Evolutionary conservation across 2,329 filamentous ascomycete species (phyloP).

Genomic region (Cyclaneusma minus): DNA sequence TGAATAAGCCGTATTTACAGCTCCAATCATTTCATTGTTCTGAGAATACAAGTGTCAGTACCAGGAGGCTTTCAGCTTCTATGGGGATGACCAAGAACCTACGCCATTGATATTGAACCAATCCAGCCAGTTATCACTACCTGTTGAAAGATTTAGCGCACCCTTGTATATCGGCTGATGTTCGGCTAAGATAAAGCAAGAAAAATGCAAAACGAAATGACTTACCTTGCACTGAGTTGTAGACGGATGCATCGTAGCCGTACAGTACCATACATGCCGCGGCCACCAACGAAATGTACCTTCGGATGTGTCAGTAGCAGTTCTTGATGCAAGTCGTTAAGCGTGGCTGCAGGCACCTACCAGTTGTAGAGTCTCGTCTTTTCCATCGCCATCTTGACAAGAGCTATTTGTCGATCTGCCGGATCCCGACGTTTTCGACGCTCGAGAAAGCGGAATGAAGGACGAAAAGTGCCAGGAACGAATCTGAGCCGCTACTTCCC

Average conservation of each 20-base stretch:
- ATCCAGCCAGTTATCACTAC: conserved; percentile 46
- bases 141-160: too few relatives aligned
- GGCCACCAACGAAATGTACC: conserved; percentile 55
- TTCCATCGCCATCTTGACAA: background rate
- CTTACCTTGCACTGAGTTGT: conserved; percentile 56
- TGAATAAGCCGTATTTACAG: conserved; percentile 54
- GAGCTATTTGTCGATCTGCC: background rate
- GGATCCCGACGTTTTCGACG: background rate
- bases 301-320: too few relatives aligned
- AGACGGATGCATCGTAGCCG: conserved; percentile 60
- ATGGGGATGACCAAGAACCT: conserved; percentile 2
- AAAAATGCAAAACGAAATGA: too few relatives aligned
- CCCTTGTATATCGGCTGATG: too few relatives aligned
- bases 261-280: conserved; percentile 64
- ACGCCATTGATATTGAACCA: conserved; percentile 36
- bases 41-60: too few relatives aligned
- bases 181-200: too few relatives aligned
- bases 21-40: conserved; percentile 28
- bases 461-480: background rate
- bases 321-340: too few relatives aligned
- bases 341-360: too few relatives aligned
- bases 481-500: background rate
- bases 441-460: background rate
- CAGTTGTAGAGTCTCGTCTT: background rate
- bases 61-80: too few relatives aligned